These are phyloP conservation scores for Mycena pura DNA, from an alignment of 768 basidiomycete species.

Conservation along the genomic window DNA sequence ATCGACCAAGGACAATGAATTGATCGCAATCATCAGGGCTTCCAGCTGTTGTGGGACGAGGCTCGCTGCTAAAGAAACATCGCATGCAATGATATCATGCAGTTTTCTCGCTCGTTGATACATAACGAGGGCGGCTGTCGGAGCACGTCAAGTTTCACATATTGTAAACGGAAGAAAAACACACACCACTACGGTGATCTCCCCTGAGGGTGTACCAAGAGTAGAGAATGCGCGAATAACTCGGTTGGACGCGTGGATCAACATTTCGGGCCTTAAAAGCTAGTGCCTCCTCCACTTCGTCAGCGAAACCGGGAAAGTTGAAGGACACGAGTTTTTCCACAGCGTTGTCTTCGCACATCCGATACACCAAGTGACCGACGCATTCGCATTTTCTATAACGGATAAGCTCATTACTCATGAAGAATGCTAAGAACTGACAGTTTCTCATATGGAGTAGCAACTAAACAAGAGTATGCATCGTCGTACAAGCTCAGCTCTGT, in stretches of 20 bases:
- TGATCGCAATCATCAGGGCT: slow-evolving; percentile 87
- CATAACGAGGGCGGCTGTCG: slow-evolving; percentile 87
- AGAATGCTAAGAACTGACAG: slow-evolving; percentile 63
- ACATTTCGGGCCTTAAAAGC: slow-evolving; percentile 94
- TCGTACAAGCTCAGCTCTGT: slow-evolving; percentile 80
- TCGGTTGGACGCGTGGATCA: slow-evolving; percentile 84
- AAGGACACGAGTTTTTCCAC: slow-evolving; percentile 79
- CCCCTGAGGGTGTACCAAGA: slow-evolving; percentile 89
- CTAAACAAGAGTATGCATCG: slow-evolving; percentile 84
- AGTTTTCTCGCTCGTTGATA: slow-evolving; percentile 89
- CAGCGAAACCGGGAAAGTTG: slow-evolving; percentile 84
- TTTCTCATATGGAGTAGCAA: slow-evolving; percentile 75
- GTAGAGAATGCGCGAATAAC: slow-evolving; percentile 92
- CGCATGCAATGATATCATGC: slow-evolving; percentile 54
- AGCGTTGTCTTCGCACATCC: slow-evolving; percentile 91
- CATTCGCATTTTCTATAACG: slow-evolving; percentile 77
- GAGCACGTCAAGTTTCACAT: slow-evolving; percentile 20
- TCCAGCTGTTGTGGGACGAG: slow-evolving; percentile 75
- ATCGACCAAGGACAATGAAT: slow-evolving; percentile 85
- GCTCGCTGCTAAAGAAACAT: slow-evolving; percentile 46
- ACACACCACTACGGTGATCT: slow-evolving; percentile 89
- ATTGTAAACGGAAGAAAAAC: slow-evolving; percentile 23
- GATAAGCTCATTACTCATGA: slow-evolving; percentile 8
- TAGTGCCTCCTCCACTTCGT: slow-evolving; percentile 87
- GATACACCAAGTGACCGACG: slow-evolving; percentile 81